Evolutionary conservation across 2,329 filamentous ascomycete genomes (phyloP).

Genomic region (Pyricularia grisea): DNA sequence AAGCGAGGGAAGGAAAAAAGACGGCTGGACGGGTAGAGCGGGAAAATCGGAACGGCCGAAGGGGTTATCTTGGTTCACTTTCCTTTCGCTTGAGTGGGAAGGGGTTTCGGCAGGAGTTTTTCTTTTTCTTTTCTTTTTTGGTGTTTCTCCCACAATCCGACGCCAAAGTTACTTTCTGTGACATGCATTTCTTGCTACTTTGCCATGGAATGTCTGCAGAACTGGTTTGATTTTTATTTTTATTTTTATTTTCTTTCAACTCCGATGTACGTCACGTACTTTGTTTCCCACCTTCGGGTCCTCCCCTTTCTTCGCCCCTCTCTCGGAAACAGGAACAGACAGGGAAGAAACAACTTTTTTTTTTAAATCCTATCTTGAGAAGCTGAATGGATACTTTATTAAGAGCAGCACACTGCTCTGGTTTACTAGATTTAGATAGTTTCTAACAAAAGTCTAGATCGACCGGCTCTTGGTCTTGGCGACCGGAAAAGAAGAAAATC

Average conservation of each 20-base stretch:
- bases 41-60: not conserved
- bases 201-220: not conserved
- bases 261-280: not conserved
- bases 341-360: no score
- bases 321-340: no score
- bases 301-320: no score
- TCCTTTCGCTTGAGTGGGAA: not conserved
- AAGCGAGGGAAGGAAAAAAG: no score
- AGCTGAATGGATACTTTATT: not conserved
- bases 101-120: not conserved
- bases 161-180: not conserved
- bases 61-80: not conserved
- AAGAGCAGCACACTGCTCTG: not conserved
- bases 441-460: not conserved
- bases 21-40: not conserved
- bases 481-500: not conserved
- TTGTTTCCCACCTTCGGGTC: not conserved
- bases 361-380: not conserved
- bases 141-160: not conserved
- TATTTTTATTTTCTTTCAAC: no score
- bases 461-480: not conserved
- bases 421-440: not conserved
- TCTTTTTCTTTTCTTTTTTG: not conserved
- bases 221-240: not conserved
- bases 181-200: not conserved